These are phyloP conservation scores for Oryza longistaminata DNA, from an alignment of 176 grass and related monocot genomes.

Conservation along the genomic window DNA sequence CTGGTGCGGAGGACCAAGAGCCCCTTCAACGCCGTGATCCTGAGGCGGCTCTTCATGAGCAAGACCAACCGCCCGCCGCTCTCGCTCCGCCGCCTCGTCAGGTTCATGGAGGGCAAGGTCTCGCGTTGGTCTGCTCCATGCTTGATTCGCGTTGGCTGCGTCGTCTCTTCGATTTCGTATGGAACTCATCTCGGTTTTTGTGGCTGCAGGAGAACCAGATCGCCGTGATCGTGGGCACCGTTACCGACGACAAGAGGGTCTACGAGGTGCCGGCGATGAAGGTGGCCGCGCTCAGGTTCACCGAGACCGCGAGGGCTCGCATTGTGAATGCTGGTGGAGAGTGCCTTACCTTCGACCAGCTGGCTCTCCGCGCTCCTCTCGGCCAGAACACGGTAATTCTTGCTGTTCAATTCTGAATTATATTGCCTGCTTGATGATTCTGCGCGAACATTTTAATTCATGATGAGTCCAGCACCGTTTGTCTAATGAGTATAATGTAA, in stretches of 20 bases:
- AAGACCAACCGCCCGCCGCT: conserved; percentile 75
- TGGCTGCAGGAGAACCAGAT: conserved; percentile 62
- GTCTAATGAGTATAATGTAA: neutral
- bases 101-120: conserved; percentile 60
- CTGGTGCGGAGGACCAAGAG: conserved; percentile 85
- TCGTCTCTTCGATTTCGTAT: neutral
- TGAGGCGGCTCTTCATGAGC: conserved; percentile 88
- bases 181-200: neutral
- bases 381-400: conserved; percentile 69
- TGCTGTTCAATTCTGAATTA: neutral
- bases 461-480: neutral
- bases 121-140: neutral
- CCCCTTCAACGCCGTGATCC: conserved; percentile 68
- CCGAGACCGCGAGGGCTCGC: conserved; percentile 71
- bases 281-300: conserved; percentile 83
- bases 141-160: neutral
- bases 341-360: conserved; percentile 82
- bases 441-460: neutral
- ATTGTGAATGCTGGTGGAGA: conserved; percentile 72
- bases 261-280: conserved; percentile 79
- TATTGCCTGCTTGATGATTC: neutral
- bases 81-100: conserved; percentile 72
- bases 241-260: conserved; percentile 82
- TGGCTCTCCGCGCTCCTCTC: conserved; percentile 61
- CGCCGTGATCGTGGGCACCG: conserved; percentile 66